Evolutionary conservation across 129 eudicot genomes (phyloP).

Genomic region (Deinandra increscens): DNA sequence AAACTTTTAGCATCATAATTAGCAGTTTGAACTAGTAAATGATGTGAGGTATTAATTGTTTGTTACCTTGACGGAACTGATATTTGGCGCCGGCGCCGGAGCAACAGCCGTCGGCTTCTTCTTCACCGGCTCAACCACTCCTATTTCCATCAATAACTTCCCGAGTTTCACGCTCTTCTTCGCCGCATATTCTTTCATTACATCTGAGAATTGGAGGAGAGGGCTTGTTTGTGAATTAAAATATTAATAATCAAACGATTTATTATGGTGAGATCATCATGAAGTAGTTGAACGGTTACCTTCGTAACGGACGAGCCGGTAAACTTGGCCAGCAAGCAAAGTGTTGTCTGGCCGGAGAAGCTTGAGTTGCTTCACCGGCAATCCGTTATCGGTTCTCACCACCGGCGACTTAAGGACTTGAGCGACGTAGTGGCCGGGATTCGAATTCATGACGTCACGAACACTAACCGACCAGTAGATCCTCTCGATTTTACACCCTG

Average conservation of each 20-base stretch:
- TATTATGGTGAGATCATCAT: not conserved
- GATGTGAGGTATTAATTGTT: not conserved
- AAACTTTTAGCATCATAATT: not conserved
- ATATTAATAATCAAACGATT: not conserved
- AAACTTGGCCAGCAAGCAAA: conserved; percentile 75
- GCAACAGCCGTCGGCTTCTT: conserved; percentile 7
- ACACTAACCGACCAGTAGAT: conserved; percentile 67
- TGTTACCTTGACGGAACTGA: conserved; percentile 42
- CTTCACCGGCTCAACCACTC: conserved; percentile 37
- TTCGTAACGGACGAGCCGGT: conserved; percentile 70
- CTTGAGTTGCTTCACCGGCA: conserved; percentile 65
- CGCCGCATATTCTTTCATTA: conserved; percentile 64
- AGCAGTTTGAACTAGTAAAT: not conserved
- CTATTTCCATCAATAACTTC: conserved; percentile 59
- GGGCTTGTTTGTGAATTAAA: not conserved
- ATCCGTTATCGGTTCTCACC: conserved; percentile 35
- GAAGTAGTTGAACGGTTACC: conserved; percentile 33
- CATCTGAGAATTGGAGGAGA: conserved; percentile 37
- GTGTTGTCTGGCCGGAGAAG: conserved; percentile 68
- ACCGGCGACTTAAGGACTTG: conserved; percentile 41
- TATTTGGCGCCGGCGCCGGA: conserved; percentile 7
- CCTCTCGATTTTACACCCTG: conserved; percentile 56
- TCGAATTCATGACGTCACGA: conserved; percentile 61
- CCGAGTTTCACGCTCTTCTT: conserved; percentile 69
- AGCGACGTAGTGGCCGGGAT: conserved; percentile 78